Evolutionary conservation across 2,329 filamentous ascomycete species (phyloP), one percentile per base, ranked within the genome.

Genomic region (Talaromyces amestolkiae): DNA sequence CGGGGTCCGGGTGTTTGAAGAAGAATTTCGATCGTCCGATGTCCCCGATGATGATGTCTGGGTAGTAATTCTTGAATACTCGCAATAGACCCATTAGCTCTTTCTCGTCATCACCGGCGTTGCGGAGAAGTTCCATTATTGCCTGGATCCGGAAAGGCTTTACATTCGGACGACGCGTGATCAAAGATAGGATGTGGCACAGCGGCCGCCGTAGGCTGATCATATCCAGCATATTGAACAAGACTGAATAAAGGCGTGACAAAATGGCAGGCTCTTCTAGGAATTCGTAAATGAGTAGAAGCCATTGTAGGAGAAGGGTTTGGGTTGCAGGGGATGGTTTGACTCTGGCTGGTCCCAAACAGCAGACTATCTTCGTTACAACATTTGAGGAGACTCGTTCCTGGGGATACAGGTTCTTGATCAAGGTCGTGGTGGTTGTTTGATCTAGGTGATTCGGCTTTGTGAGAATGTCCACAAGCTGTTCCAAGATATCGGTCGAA

Each of bases 61-160:
- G 92, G 72, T 94, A 96, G 76, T 94, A 96, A 74, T 94, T 92
- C 74, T 95, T 95, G 80, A 89, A 96, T n/a, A 94, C 87, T 64
- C 90, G 86, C 59, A 96, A 80, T 19, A 96, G 81, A 3, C 91
- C 91, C 43, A 90, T 83, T 41, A 96, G 80, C 61, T 88, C 85
- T 58, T 89, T 89, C 64, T 96, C 92, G 72, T 91, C 90, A 19
- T 89, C 89, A 1, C 81, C 81, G 17, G 80, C 75, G 69, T 76
- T 77, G 45, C 78, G 79, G 51, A 82, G 78, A 22, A 84, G 71
- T 66, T 84, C 83, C 72, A 85, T 81, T 5, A 96, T 80, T 51
- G 87, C 82, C 73, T 96, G 91, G 66, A 96, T 93, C 66, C 92
- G 85, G 73, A 92, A 93, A 1, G 91, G 91, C 68, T 89, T 88